Evolutionary conservation across 2,329 filamentous ascomycete genomes (phyloP).

Genomic region (Aspergillus uvarum): DNA sequence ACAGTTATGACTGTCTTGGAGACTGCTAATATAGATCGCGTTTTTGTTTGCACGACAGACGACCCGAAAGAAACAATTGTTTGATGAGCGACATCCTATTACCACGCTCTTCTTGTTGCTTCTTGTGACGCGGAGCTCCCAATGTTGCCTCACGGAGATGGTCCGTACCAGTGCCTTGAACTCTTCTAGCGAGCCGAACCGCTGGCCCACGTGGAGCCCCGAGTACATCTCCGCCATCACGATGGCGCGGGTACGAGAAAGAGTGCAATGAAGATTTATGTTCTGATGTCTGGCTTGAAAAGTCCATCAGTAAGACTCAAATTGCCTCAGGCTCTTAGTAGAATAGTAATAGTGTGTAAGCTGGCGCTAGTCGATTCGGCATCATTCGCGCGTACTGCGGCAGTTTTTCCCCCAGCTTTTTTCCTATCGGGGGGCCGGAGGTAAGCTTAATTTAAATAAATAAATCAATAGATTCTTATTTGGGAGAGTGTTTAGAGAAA

Average conservation of each 20-base stretch:
- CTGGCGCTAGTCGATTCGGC: constrained; percentile 11
- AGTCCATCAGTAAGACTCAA: constrained; percentile 28
- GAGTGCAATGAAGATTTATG: constrained; percentile 14
- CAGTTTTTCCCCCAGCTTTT: neutral
- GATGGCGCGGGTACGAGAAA: constrained; percentile 8
- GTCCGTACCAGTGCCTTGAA: constrained; percentile 41
- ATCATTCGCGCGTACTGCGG: constrained; percentile 11
- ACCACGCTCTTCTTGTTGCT: constrained; percentile 45
- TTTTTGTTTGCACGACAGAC: constrained; percentile 44
- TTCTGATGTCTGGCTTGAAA: constrained; percentile 17
- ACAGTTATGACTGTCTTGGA: constrained; percentile 42
- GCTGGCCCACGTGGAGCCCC: constrained; percentile 41
- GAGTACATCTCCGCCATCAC: constrained; percentile 42
- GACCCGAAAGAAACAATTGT: constrained; percentile 42
- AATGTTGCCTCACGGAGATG: constrained; percentile 43
- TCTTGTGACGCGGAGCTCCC: constrained; percentile 41
- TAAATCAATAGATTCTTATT: neutral
- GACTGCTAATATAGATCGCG: constrained; percentile 41
- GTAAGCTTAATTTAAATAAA: neutral
- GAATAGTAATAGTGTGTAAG: neutral
- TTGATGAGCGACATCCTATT: constrained; percentile 41
- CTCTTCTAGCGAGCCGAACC: constrained; percentile 40
- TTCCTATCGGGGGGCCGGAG: neutral
- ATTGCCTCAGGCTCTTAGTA: neutral
- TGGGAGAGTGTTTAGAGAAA: neutral